Conservation (phyloP, 106 monocot genomes). For the Allium fistulosum region DNA sequence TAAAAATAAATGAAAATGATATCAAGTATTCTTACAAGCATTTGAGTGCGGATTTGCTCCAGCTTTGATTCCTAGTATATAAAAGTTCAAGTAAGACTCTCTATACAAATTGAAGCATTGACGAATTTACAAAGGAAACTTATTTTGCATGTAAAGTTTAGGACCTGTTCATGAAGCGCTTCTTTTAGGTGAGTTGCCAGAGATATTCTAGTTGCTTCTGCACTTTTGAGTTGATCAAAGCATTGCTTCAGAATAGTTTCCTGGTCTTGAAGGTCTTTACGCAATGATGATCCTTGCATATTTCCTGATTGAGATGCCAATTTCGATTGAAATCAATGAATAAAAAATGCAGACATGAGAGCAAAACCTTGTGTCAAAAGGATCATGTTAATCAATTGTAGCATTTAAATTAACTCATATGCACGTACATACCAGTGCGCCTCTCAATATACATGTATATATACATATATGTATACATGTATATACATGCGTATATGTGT, state of each 20-base stretch:
- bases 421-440: no score
- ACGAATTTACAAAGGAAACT: not conserved
- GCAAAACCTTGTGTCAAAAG: no score
- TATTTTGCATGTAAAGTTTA: not conserved
- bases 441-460: no score
- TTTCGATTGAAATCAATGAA: no score
- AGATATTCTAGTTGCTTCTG: conserved; percentile 51
- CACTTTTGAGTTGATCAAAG: conserved; percentile 65
- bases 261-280: conserved; percentile 58
- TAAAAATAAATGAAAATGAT: not conserved
- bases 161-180: conserved; percentile 82
- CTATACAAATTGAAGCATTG: not conserved
- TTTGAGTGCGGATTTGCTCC: conserved; percentile 49
- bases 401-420: no score
- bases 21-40: conserved; percentile 57
- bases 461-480: no score
- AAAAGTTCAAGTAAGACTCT: conserved; percentile 1
- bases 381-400: no score
- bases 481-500: no score
- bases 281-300: conserved; percentile 37
- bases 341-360: no score
- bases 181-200: conserved; percentile 66
- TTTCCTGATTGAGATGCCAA: conserved; percentile 33
- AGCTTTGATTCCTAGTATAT: conserved; percentile 69
- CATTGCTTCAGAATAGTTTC: conserved; percentile 64